Evolutionary conservation across 1,139 yeast species (phyloP).

Genomic region (Hansenula lynferdii): DNA sequence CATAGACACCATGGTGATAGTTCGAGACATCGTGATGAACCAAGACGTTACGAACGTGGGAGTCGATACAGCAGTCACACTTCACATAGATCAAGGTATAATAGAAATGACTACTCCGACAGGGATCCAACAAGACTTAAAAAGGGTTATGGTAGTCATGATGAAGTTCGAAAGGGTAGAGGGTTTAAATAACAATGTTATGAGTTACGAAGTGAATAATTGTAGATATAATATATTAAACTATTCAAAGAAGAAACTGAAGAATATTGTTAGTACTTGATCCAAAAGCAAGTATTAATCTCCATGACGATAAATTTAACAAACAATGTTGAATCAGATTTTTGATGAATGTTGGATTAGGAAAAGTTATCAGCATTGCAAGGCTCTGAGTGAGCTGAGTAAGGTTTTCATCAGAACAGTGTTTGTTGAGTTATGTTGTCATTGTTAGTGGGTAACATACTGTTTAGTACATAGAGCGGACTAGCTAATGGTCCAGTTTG

Average conservation of each 20-base stretch:
- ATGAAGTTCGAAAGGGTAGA: constrained; percentile 2
- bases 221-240: no score
- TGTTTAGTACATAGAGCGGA: no score
- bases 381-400: constrained; percentile 24
- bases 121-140: constrained; percentile 1
- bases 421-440: no score
- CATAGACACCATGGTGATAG: no score
- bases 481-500: no score
- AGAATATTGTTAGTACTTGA: no score
- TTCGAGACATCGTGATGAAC: background rate
- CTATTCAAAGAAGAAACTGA: no score
- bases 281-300: no score
- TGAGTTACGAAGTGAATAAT: background rate
- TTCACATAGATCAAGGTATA: background rate
- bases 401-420: constrained; percentile 18
- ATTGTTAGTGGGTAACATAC: background rate
- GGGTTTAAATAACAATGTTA: constrained; percentile 1
- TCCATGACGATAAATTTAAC: no score
- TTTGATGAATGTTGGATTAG: constrained; percentile 21
- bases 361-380: constrained; percentile 19
- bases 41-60: no score
- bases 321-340: constrained; percentile 3
- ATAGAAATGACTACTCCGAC: background rate
- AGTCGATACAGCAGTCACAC: background rate
- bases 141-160: background rate